Evolutionary conservation across 75 land plant species (phyloP).

Genomic region (Cunninghamia lanceolata): DNA sequence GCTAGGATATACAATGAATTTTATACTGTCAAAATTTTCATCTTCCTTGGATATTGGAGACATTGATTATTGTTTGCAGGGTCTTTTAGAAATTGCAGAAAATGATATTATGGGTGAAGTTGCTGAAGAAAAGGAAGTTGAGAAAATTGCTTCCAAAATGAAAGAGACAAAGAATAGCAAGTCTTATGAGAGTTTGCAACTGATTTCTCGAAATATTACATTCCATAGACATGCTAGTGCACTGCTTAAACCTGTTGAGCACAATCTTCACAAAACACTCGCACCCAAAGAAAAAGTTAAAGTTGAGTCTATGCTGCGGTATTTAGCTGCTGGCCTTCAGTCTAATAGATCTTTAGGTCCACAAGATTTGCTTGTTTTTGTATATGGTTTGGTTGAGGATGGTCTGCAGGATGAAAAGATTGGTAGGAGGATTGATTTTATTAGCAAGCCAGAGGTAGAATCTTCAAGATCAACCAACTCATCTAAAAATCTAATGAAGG

Average conservation of each 20-base stretch:
- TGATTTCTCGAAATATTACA: constrained; percentile 69
- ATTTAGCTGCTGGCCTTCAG: constrained; percentile 75
- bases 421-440: background rate
- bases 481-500: background rate
- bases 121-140: constrained; percentile 88
- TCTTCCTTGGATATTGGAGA: constrained; percentile 33
- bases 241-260: constrained; percentile 50
- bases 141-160: constrained; percentile 91
- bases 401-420: constrained; percentile 27
- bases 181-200: constrained; percentile 79
- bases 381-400: constrained; percentile 69
- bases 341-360: constrained; percentile 59
- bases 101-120: constrained; percentile 90
- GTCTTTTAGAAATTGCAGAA: constrained; percentile 55
- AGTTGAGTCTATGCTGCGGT: constrained; percentile 56
- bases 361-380: constrained; percentile 66
- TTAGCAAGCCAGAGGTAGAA: background rate
- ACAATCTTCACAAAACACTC: constrained; percentile 49
- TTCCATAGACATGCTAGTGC: constrained; percentile 59
- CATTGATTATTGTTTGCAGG: constrained; percentile 82
- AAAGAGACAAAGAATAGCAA: constrained; percentile 74
- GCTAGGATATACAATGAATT: constrained; percentile 78
- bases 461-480: constrained; percentile 1
- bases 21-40: constrained; percentile 53
- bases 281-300: constrained; percentile 58